A percentile compares a stretch with the other conserved stretches of the same genome.
Evolutionary conservation across 768 basidiomycete species (phyloP).

Genomic region (Suillus luteus): DNA sequence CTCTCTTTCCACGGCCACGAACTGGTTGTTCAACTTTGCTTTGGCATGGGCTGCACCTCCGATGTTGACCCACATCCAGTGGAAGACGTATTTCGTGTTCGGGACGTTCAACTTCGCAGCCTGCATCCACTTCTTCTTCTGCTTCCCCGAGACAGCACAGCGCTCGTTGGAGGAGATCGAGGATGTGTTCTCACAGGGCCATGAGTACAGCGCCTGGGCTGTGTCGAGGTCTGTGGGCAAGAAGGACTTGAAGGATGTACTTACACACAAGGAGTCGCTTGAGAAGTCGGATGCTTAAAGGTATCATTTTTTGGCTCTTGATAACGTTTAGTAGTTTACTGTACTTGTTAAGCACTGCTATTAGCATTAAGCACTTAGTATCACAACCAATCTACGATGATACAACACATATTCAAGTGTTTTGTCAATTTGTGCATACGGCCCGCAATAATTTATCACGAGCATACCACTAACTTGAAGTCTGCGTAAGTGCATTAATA

Average conservation of each 20-base stretch:
- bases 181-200: constrained; percentile 70
- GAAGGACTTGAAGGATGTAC: constrained; percentile 58
- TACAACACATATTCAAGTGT: neutral
- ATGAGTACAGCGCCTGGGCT: constrained; percentile 72
- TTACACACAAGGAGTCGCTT: constrained; percentile 20
- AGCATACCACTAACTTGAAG: neutral
- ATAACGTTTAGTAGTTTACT: constrained; percentile 9
- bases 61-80: constrained; percentile 63
- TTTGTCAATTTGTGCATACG: neutral
- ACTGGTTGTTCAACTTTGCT: constrained; percentile 74
- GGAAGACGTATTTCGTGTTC: constrained; percentile 80
- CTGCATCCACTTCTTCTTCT: constrained; percentile 72
- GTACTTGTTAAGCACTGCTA: constrained; percentile 7
- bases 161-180: constrained; percentile 79
- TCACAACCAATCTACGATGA: neutral
- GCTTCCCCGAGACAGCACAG: constrained; percentile 78
- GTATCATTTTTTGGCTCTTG: neutral
- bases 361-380: constrained; percentile 1
- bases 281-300: constrained; percentile 7
- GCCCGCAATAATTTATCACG: neutral
- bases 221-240: constrained; percentile 61
- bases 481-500: neutral
- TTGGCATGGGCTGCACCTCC: constrained; percentile 79
- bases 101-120: constrained; percentile 76
- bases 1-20: constrained; percentile 43